Conservation (phyloP, 768 basidiomycete genomes). For the Hygrocybe punicea region DNA sequence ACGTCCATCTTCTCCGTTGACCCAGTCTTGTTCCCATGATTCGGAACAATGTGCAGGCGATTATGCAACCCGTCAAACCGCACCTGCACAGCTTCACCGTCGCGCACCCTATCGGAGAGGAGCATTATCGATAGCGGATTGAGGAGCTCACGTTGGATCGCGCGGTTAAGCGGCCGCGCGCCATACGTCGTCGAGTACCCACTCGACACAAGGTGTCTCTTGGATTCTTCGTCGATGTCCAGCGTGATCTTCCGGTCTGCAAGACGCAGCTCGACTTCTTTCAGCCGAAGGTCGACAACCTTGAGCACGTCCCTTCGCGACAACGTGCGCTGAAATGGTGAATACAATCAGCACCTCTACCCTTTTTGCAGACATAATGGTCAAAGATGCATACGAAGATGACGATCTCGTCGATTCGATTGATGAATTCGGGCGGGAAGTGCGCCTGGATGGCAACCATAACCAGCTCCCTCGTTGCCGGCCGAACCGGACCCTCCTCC, state of each 20-base stretch:
- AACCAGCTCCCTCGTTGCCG: constrained; percentile 61
- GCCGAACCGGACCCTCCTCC: constrained; percentile 64
- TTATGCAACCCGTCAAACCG: constrained; percentile 82
- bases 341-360: constrained; percentile 29
- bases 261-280: constrained; percentile 81
- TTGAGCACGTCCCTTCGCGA: constrained; percentile 70
- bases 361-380: constrained; percentile 6
- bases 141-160: constrained; percentile 88
- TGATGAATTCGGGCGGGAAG: constrained; percentile 92
- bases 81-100: constrained; percentile 73
- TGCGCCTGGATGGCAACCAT: constrained; percentile 76
- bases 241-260: constrained; percentile 76
- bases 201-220: constrained; percentile 67
- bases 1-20: constrained; percentile 59
- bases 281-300: constrained; percentile 86
- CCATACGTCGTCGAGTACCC: constrained; percentile 85
- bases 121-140: constrained; percentile 86
- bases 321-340: constrained; percentile 61
- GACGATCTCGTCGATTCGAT: constrained; percentile 83
- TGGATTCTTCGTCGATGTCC: constrained; percentile 71
- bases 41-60: constrained; percentile 71
- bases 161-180: constrained; percentile 86
- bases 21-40: constrained; percentile 64
- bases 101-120: constrained; percentile 75
- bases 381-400: constrained; percentile 55